Evolutionary conservation across 306 rosid genomes (phyloP).

Genomic region (Sindora glabra): DNA sequence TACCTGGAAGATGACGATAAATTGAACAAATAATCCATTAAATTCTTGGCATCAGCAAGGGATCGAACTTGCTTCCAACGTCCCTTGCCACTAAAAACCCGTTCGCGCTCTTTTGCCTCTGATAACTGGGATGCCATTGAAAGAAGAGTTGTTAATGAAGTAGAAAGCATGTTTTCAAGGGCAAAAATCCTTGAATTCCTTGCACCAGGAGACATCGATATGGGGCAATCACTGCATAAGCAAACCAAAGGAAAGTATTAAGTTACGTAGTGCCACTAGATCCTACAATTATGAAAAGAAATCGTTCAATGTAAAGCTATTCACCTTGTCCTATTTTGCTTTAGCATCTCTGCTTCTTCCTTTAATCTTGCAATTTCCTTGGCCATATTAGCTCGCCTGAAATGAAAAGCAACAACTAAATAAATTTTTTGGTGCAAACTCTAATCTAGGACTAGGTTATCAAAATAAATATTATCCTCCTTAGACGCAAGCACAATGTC

Average conservation of each 20-base stretch:
- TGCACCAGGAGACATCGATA: slow-evolving; percentile 98
- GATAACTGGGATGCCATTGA: slow-evolving; percentile 97
- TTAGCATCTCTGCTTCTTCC: slow-evolving; percentile 24
- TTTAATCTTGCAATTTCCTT: slow-evolving; percentile 30
- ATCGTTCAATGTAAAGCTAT: background rate
- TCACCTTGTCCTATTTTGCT: slow-evolving; percentile 24
- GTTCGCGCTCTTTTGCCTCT: slow-evolving; percentile 90
- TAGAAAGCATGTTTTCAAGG: slow-evolving; percentile 80
- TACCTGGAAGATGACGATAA: slow-evolving; percentile 89
- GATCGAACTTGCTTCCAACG: slow-evolving; percentile 96
- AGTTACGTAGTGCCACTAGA: slow-evolving; percentile 3
- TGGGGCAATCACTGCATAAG: slow-evolving; percentile 35
- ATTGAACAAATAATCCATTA: slow-evolving; percentile 85
- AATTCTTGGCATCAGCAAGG: slow-evolving; percentile 82
- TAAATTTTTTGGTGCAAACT: no score
- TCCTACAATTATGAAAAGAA: background rate
- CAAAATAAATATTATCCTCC: no score
- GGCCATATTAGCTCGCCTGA: slow-evolving; percentile 36
- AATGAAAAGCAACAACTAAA: background rate
- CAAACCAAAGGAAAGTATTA: background rate
- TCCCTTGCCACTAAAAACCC: slow-evolving; percentile 79
- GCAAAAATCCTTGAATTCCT: slow-evolving; percentile 87
- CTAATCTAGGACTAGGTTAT: no score
- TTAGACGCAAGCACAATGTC: no score
- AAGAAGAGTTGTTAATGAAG: slow-evolving; percentile 74